phyloP scores from a whole-genome alignment of 2,329 filamentous ascomycete genomes.

The Ascochyta clinopodiicola region DNA sequence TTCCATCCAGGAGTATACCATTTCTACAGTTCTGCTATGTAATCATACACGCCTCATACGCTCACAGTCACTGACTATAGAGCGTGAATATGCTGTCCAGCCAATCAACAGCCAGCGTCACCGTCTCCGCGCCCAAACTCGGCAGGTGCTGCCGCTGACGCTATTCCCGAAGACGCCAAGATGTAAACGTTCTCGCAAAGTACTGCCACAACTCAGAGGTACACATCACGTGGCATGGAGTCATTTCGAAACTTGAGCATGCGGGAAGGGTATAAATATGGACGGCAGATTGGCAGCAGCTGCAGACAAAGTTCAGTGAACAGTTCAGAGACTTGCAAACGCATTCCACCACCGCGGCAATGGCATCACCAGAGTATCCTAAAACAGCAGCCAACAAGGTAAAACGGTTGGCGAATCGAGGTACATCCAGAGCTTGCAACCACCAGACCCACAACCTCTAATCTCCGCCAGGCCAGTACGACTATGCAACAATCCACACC shows the following conservation, averaged over 20 bases:
- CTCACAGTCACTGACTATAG: background rate
- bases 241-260: background rate
- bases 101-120: conserved; percentile 9
- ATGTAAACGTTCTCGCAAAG: conserved; percentile 3
- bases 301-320: too few relatives aligned
- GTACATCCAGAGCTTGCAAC: conserved; percentile 5
- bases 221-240: background rate
- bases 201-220: background rate
- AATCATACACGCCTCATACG: background rate
- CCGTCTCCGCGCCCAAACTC: background rate
- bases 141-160: background rate
- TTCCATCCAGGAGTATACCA: background rate
- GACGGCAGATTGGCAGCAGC: too few relatives aligned
- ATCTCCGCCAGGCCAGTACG: conserved; percentile 35
- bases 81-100: background rate
- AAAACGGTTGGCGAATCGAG: conserved; percentile 38
- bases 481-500: conserved; percentile 44
- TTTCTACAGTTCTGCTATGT: background rate
- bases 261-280: background rate
- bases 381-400: conserved; percentile 40
- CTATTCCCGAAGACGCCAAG: background rate
- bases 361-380: conserved; percentile 30
- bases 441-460: background rate
- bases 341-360: background rate
- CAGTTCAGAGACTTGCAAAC: background rate